Base-by-base conservation (phyloP, 306 rosid genomes). In the Herpetospermum pedunculosum region DNA sequence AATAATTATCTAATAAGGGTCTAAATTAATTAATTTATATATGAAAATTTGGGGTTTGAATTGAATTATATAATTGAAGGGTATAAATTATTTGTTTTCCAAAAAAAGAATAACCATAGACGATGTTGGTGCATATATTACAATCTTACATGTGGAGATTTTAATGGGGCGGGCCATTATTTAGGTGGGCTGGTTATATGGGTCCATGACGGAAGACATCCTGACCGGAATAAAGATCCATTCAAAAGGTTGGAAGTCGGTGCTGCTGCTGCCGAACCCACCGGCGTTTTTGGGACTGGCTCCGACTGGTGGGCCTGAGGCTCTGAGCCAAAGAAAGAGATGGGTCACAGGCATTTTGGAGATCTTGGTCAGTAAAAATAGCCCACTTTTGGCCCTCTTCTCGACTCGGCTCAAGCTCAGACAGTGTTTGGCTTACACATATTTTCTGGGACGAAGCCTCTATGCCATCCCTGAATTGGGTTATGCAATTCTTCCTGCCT, bases 141-240 rank as follows among this genome's bases (percentile, higher is more conserved):
- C 1, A 38, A 38, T 38, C 8, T 38, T n/a, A n/a, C n/a, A n/a
- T n/a, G n/a, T n/a, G n/a, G n/a, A n/a, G n/a, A 8, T 8, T 40
- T 40, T 40, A 40, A 40, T 8, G 46, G 46, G 46, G 2, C 46
- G 10, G 12, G 2, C 46, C 46, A 2, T 6, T 40, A 6, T 40
- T 44, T 62, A 76, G 81, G 81, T 79, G 3, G 83, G 79, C 0
- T 83, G 79, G 83, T 5, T 70, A 5, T 83, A 83, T 47, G 81
- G 76, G 13, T 53, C 81, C 7, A 7, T 60, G 26, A 65, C 83
- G 1, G 81, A 83, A 68, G 83, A 83, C 75, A 21, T 83, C 4
- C 62, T 79, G 4, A 79, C 79, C 1, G 77, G 86, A 10, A 47
- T 79, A 13, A 77, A 60, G 74, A 77, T 83, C 29, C 83, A 83